Conservation (phyloP, 1,284 basidiomycete species). For the Apiotrichum domesticum region DNA sequence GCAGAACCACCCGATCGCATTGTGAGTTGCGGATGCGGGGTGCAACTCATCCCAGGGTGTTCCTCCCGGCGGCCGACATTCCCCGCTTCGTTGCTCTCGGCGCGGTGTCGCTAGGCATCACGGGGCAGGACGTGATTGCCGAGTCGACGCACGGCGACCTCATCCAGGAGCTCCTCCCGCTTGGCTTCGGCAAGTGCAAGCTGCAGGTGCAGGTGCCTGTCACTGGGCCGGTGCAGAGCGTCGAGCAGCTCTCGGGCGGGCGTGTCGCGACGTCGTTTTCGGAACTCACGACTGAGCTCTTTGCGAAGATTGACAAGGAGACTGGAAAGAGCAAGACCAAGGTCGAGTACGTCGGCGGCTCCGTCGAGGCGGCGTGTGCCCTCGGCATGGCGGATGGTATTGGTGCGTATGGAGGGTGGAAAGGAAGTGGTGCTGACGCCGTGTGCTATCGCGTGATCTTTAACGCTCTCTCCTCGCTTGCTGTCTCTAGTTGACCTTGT, state of each 20-base stretch:
- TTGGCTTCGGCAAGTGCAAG: conserved; percentile 91
- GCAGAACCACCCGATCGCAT: conserved; percentile 85
- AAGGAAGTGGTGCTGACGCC: background rate
- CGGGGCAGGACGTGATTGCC: conserved; percentile 94
- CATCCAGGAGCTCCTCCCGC: conserved; percentile 72
- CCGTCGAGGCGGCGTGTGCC: conserved; percentile 96
- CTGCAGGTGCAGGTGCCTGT: conserved; percentile 95
- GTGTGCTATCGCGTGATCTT: too few species aligned
- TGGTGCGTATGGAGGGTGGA: conserved; percentile 53
- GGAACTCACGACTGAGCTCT: conserved; percentile 74
- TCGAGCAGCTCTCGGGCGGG: conserved; percentile 79
- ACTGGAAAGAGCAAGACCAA: conserved; percentile 57
- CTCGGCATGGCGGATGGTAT: conserved; percentile 96
- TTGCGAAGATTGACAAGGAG: conserved; percentile 63
- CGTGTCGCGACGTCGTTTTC: conserved; percentile 94
- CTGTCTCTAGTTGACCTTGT: conserved; percentile 70
- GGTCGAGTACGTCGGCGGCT: conserved; percentile 94
- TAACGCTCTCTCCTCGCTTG: too few species aligned
- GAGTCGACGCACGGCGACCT: conserved; percentile 73
- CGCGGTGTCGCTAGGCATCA: conserved; percentile 60
- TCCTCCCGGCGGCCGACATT: conserved; percentile 95
- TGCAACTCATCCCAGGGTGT: conserved; percentile 59
- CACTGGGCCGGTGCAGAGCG: conserved; percentile 59
- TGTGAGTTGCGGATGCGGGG: conserved; percentile 53
- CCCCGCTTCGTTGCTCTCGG: conserved; percentile 98